Base-by-base conservation (phyloP, 345 rosid genomes). In the Turnera subulata region DNA sequence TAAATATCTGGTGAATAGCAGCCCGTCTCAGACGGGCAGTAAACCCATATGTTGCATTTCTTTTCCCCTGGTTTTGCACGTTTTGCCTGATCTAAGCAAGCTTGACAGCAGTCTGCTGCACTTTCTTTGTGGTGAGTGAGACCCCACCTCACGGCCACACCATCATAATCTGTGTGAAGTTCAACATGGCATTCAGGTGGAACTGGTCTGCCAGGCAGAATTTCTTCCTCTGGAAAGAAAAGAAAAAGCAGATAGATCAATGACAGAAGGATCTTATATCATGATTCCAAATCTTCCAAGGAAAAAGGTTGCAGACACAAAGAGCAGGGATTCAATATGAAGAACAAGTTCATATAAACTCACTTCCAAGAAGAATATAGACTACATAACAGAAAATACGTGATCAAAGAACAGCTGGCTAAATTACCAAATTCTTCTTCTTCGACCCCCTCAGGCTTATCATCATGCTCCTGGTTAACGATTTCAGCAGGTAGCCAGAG, bases 51-150 rank as follows among this genome's bases (percentile, higher is more conserved):
- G 73, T 94, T 94, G 85, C 99, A 94, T 69, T 64, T 90, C 65
- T 67, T 77, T 74, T 88, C 84, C 59, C 91, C 95, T n/a, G 89
- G 88, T 54, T 73, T 81, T 1, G 95, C 96, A 53, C 35, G 59
- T 63, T 78, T 81, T 42, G 97, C 95, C 51, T 90, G 99, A 68
- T 89, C 96, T 64, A 88, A 72, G 76, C 99, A 94, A 53, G 97
- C 95, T 59, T 90, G 91, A 76, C 97, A 94, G 75, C 99, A 94
- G 64, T 94, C 96, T 12, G 97, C 97, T 37, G 97, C 99, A 73
- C 97, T 94, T 70, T 90, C 96, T 79, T 88, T 85, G 51, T 76
- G 97, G 71, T 90, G 90, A 15, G 95, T 84, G 24, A 85, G 96
- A 61, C 99, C 99, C 99, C 99, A 90, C 73, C 86, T 84, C 58